Base-by-base conservation (phyloP, 2,329 filamentous ascomycete species). In the Nothomitra cinnamomea region DNA sequence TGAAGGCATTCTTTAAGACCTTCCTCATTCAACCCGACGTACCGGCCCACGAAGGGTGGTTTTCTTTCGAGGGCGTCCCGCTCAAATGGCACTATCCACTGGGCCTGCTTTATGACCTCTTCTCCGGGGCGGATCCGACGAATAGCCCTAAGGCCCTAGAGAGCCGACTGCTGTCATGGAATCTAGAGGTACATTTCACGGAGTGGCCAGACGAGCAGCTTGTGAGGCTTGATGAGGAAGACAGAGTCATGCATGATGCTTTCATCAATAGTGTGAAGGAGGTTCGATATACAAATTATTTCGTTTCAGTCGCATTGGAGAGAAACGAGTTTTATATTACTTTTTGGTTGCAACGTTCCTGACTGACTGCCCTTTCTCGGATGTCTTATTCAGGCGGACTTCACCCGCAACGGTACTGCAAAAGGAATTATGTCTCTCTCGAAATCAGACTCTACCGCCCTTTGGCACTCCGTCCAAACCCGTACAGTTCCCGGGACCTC, bases 351-450 rank as follows among this genome's bases (percentile, higher is more conserved):
- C n/a, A n/a, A n/a, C n/a, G n/a, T n/a, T n/a, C n/a, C n/a, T n/a
- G n/a, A n/a, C n/a, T n/a, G n/a, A n/a, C n/a, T n/a, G n/a, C n/a
- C n/a, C n/a, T n/a, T n/a, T n/a, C n/a, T n/a, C n/a, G n/a, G n/a
- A n/a, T n/a, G n/a, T 25, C 2, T 41, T 13, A 13, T 24, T 54
- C n/a, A 79, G 74, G 88, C 89, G 28, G 88, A 95, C 67, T 94
- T 88, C 60, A 72, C 94, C 51, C 79, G 89, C 52, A 90, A 92
- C 60, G 87, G 88, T 45, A 92, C 85, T 53, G 87, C 87, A 15
- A 88, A 90, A 64, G 83, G 85, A 56, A 89, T 94, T 62, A 94
- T 95, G 87, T 83, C 81, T 53, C 72, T 95, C 62, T 87, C 83
- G 56, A 89, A 88, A 65, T 80, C 85, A 47, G 82, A 94, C 65